Evolutionary conservation across 2,329 filamentous ascomycete species (phyloP), one percentile per base, ranked within the genome.

Genomic region (Alternaria sp.): DNA sequence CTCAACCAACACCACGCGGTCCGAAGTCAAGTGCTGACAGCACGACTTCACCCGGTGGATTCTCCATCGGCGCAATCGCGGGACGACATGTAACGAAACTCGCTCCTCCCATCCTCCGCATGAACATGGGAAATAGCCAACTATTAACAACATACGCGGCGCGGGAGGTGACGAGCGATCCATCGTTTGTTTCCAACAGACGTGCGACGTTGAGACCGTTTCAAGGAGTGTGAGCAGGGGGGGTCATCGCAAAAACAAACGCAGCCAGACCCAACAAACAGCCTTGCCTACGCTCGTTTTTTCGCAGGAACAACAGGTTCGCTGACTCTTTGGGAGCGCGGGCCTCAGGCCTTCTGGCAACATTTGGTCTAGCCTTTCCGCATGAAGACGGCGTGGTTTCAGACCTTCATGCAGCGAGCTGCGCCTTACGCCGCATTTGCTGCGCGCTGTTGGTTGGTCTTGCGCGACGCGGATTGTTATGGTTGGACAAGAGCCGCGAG

Each of bases 171-270:
- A 58, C 54, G 45, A 60, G 60, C 49, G 43, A 58, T 46, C 43
- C 49, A 47, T 49, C 56, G 51, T 64, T 65, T 63, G 68, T 69
- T 71, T 69, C 65, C 60, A 60, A 67, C 67, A 71, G 50, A 69
- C 61, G 69, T 75, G 74, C 73, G 72, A 74, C 69, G 70, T 64
- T 59, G 66, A 58, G 37, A 61, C 54, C 55, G 74, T 75, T 75
- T 76, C 72, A 75, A 72, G 69, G 71, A 64, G 68, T 47, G 63
- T 46, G 65, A 21, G 28, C 28, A 37, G 30, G 49, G 28, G 63
- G 47, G 28, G 8, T 11, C 43, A 54, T 37, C 15, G 58, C 64
- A 62, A 64, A 70, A 71, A 64, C 61, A 66, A 69, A 74, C 65
- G n/a, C 58, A 56, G 37, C 53, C n/a, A 57, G 60, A 57, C 69